Base-by-base conservation (phyloP, 2,329 filamentous ascomycete genomes). In the Aschersonia sp. region DNA sequence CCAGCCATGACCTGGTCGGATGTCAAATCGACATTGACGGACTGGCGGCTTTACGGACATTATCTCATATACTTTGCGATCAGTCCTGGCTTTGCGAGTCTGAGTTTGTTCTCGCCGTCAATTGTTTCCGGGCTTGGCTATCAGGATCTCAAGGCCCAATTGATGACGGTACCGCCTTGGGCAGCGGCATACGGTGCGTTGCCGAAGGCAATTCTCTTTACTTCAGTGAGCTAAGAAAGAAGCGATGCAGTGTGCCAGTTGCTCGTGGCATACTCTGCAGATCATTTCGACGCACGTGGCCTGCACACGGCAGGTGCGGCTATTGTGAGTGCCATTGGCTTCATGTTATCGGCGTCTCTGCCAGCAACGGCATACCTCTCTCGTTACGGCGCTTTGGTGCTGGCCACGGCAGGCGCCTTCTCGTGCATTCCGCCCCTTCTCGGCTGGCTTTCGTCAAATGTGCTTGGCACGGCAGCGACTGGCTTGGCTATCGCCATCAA, bases 401-500 rank as follows among this genome's bases (percentile, higher is more conserved):
- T 87, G 40, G 81, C 80, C 0, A 71, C 78, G 1, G 73, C 76
- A 2, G 82, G 83, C 1, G 70, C 81, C 0, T 87, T 87, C 51
- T 73, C 79, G 1, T 81, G 77, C 53, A 82, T 85, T 43, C 81
- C 83, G 0, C 80, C 81, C 0, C 69, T 87, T 50, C 68, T 84
- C 1, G 81, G 80, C n/a, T 85, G 81, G 81, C 66, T 85, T 6
- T 79, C 77, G 7, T 78, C 76, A 41, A 87, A 87, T 56, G 67
- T 84, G 45, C 76, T 75, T 56, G 78, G 71, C 47, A 85, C 82
- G 0, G 76, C 77, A 0, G 73, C 80, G 0, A 76, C 77, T 0
- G 82, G 82, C 0, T 68, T 87, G 9, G 82, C 81, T 2, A 82
- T 86, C 48, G 83, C 81, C 0, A 63, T 87, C 51, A 85, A 86